phyloP scores from a whole-genome alignment of 108 stramenopile species.

The Conticribra weissflogii region DNA sequence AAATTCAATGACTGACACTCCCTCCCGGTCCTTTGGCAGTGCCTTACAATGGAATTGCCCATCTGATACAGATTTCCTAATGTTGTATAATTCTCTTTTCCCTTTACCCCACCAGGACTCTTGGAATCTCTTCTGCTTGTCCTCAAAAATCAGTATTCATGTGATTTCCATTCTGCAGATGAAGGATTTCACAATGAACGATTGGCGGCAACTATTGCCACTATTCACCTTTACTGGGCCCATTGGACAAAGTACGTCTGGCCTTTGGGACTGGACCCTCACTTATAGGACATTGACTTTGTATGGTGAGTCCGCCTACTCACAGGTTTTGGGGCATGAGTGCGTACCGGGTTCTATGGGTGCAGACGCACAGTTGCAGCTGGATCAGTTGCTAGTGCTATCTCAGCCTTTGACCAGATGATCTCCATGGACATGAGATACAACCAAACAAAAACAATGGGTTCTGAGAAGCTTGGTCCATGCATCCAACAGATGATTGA shows the following conservation, averaged over 20 bases:
- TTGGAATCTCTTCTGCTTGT: slow-evolving; percentile 6
- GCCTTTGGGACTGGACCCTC: slow-evolving; percentile 32
- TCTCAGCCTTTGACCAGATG: slow-evolving; percentile 15
- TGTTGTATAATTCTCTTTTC: not conserved
- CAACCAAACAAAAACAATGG: slow-evolving; percentile 5
- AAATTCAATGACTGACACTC: slow-evolving; percentile 10
- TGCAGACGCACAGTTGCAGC: too few relatives aligned
- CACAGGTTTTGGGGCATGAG: too few relatives aligned
- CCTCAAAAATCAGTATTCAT: not conserved
- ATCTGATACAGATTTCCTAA: slow-evolving; percentile 1
- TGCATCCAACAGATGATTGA: not conserved
- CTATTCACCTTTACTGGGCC: slow-evolving; percentile 3
- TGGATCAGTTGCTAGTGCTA: not conserved
- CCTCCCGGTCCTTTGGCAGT: slow-evolving; percentile 24
- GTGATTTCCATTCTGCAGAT: slow-evolving; percentile 19
- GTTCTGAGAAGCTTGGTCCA: not conserved
- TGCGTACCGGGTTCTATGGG: too few relatives aligned
- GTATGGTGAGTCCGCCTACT: too few relatives aligned
- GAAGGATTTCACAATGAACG: slow-evolving; percentile 6
- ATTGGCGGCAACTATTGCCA: slow-evolving; percentile 5
- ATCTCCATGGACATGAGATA: slow-evolving; percentile 6
- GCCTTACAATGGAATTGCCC: slow-evolving; percentile 1
- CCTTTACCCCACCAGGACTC: slow-evolving; percentile 11
- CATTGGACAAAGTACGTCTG: slow-evolving; percentile 1
- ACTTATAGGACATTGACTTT: too few relatives aligned